These are phyloP conservation scores for Orobanche coerulescens DNA, from an alignment of 257 asterid species.

Conservation along the genomic window DNA sequence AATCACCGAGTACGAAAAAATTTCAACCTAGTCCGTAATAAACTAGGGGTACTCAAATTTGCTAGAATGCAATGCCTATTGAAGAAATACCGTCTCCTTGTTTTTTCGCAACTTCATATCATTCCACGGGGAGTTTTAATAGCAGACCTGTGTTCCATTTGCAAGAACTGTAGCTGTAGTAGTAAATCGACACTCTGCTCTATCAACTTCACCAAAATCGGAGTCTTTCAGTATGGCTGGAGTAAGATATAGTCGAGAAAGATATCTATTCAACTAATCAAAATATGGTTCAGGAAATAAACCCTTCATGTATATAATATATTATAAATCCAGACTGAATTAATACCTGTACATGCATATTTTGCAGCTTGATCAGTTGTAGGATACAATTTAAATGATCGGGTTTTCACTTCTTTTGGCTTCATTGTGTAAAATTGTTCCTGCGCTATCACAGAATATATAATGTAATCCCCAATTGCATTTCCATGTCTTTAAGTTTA, in stretches of 20 bases:
- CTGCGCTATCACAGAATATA: constrained; percentile 31
- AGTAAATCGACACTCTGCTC: constrained; percentile 92
- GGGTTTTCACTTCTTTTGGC: constrained; percentile 60
- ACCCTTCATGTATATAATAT: neutral
- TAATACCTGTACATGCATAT: constrained; percentile 71
- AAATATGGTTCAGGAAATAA: neutral
- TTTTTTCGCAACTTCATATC: neutral
- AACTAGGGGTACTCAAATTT: too few species aligned
- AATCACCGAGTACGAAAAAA: too few species aligned
- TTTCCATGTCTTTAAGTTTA: neutral
- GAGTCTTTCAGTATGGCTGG: constrained; percentile 95
- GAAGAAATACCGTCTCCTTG: too few species aligned
- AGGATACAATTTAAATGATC: constrained; percentile 85
- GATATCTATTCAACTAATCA: constrained; percentile 2
- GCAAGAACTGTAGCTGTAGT: constrained; percentile 86
- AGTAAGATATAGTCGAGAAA: constrained; percentile 23
- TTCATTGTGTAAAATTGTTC: constrained; percentile 93
- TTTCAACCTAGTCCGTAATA: too few species aligned
- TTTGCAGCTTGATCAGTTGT: constrained; percentile 90
- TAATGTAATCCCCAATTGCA: neutral
- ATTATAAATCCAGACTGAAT: neutral
- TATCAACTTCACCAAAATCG: constrained; percentile 80
- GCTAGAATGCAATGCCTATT: too few species aligned
- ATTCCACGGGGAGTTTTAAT: neutral
- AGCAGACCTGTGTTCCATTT: constrained; percentile 95